Conservation (phyloP, 202 grass and related monocot species). For the Carex arenaria region DNA sequence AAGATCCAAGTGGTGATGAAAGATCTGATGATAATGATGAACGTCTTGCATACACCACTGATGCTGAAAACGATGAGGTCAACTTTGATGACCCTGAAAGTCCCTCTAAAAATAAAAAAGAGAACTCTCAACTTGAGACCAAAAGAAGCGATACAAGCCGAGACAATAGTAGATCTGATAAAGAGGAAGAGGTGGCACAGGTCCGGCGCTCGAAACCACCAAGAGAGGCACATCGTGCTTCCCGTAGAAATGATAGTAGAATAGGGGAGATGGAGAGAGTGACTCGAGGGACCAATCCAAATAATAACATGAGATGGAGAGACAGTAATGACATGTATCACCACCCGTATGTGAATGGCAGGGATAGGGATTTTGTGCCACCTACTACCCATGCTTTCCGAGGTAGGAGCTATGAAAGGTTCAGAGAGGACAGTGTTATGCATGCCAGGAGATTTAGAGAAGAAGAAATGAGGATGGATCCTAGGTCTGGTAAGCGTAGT, state of each 20-base stretch:
- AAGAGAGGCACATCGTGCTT: conserved; percentile 14
- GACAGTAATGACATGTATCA: conserved; percentile 18
- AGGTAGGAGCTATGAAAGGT: conserved; percentile 80
- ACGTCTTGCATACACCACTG: conserved; percentile 53
- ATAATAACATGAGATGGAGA: conserved; percentile 27
- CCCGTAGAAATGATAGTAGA: conserved; percentile 6
- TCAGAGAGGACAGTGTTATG: conserved; percentile 58
- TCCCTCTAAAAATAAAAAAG: conserved; percentile 48
- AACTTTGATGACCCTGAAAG: conserved; percentile 48
- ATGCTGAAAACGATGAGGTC: conserved; percentile 60
- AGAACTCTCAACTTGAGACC: conserved; percentile 46
- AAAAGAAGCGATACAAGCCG: conserved; percentile 13
- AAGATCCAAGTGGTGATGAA: conserved; percentile 61
- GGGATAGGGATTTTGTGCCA: conserved; percentile 66
- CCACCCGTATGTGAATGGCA: conserved; percentile 23
- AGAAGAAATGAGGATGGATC: conserved; percentile 60
- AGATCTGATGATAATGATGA: conserved; percentile 45
- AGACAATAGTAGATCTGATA: conserved; percentile 16
- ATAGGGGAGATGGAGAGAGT: conserved; percentile 18
- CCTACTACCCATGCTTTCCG: conserved; percentile 39
- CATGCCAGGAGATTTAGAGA: conserved; percentile 70
- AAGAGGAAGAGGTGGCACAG: conserved; percentile 24
- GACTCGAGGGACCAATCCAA: conserved; percentile 6
- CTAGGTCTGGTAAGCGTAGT: conserved; percentile 66
- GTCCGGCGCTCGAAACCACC: not conserved